Evolutionary conservation across 176 grass and related monocot species (phyloP), one percentile per base, ranked within the genome.

Genomic region (Eleusine indica): DNA sequence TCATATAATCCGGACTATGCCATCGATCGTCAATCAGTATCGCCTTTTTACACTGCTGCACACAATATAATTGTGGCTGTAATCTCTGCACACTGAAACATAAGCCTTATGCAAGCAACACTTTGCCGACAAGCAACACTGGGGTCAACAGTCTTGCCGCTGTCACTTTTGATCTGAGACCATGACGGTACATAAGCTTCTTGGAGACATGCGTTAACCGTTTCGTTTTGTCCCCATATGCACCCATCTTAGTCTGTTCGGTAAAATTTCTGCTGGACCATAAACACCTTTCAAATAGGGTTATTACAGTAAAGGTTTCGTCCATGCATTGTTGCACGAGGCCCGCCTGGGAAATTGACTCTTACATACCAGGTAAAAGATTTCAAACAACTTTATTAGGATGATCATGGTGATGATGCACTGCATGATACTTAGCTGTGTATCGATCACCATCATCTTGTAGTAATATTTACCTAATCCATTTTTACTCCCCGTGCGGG

Each of bases 51-150:
- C 12, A 53, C 3, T 5, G 30, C 0, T 10, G 35, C 35, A 17
- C 42, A 21, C 69, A 70, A 68, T 69, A 32, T 9, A 37, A 37
- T 66, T 52, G 58, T 77, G 11, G 25, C 57, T 58, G 49, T 18
- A 63, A 62, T 70, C 64, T 82, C 9, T 79, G 41, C 61, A 14
- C 21, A n/a, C 58, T 40, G 14, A 52, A 63, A 73, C 3, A 29
- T 67, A 66, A 29, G 4, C 73, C 82, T 46, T 78, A 44, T 70
- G 83, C 60, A 83, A 90, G 84, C 48, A 86, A 86, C 88, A 61
- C 41, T 78, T 78, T 83, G 79, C 88, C 74, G 58, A 72, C 61
- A 86, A 90, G 84, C 83, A 90, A 86, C 78, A 60, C 44, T 6
- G n/a, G 52, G 80, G 21, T 65, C 77, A 74, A 67, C 79, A 57